phyloP scores from a whole-genome alignment of 495 filamentous ascomycete species.

The Mycothermus thermophilus region DNA sequence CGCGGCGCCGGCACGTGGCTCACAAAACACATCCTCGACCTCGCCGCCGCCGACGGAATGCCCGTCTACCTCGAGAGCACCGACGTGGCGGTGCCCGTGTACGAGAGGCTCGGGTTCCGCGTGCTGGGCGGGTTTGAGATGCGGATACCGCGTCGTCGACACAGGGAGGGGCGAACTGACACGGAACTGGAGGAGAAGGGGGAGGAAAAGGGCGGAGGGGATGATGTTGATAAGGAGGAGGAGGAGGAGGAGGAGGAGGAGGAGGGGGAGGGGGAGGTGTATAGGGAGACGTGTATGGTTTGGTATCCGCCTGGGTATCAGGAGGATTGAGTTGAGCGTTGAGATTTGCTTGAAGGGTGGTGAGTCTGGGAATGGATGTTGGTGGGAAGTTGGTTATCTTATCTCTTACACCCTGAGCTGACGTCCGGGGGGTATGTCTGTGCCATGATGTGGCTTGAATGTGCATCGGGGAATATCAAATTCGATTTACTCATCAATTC shows the following conservation, averaged over 20 bases:
- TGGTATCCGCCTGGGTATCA: conserved; percentile 13
- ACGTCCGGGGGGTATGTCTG: too few species aligned
- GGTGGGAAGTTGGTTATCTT: too few species aligned
- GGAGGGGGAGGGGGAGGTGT: conserved; percentile 4
- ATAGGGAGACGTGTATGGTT: conserved; percentile 21
- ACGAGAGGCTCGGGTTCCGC: conserved; percentile 28
- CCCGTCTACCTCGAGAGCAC: conserved; percentile 33
- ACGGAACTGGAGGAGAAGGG: too few species aligned
- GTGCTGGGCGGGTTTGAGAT: conserved; percentile 18
- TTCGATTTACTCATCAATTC: too few species aligned
- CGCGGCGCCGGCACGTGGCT: conserved; percentile 27
- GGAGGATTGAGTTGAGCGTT: too few species aligned
- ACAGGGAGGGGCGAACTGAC: too few species aligned
- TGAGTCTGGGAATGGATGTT: too few species aligned
- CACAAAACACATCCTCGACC: conserved; percentile 20
- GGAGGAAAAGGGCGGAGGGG: not conserved
- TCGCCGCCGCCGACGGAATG: conserved; percentile 23
- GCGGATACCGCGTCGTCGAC: conserved; percentile 8
- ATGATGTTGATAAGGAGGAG: conserved; percentile 14
- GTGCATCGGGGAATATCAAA: too few species aligned
- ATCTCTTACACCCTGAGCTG: too few species aligned
- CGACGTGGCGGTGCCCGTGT: conserved; percentile 26
- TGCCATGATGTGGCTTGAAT: too few species aligned
- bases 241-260: not conserved
- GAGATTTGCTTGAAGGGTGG: too few species aligned